Base-by-base conservation (phyloP, 805 yeast genomes). In the Millerago galiae region DNA sequence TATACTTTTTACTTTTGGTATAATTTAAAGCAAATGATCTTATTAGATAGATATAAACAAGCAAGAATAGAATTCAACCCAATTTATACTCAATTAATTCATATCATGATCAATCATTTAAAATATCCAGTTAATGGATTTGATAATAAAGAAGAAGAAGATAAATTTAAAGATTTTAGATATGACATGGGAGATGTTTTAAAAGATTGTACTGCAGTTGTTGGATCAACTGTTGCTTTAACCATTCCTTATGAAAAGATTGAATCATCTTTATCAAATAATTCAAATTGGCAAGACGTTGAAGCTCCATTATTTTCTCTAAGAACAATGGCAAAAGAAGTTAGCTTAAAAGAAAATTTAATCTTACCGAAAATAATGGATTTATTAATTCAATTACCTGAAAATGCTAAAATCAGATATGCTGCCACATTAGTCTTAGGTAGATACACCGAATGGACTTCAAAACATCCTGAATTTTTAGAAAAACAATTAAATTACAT, bases 161-260 rank as follows among this genome's bases (percentile, higher is more conserved):
- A 95, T 58, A 86, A 88, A 61, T 93, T 93, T 61, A 81, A 86
- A 55, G 95, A 88, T 45, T 93, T 91, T 64, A 74, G 99, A 56
- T 93, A 93, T 63, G 96, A 88, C 43, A 86, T 93, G 85, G 98
- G 98, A 31, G 98, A 93, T 60, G 96, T 91, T n/a, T 67, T 93
- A 47, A 95, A 95, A 58, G 95, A 89, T 59, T 89, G 98, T 67
- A 86, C 97, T 53, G 85, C 86, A 2, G 91, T 93, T 3, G 79
- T 87, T 34, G 98, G 98, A 1, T 71, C 95, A 3, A 65, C 75
- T 9, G 67, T 63, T 33, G 88, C 96, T 0, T 68, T 93, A 29
- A 61, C 66, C 17, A 80, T 85, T 41, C 95, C 96, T 15, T 83
- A 79, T 53, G 65, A 66, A 29, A 75, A 72, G 53, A 74, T 89